These are phyloP conservation scores for Capsella bursapastoris DNA, from an alignment of 345 rosid genomes.

Conservation along the genomic window DNA sequence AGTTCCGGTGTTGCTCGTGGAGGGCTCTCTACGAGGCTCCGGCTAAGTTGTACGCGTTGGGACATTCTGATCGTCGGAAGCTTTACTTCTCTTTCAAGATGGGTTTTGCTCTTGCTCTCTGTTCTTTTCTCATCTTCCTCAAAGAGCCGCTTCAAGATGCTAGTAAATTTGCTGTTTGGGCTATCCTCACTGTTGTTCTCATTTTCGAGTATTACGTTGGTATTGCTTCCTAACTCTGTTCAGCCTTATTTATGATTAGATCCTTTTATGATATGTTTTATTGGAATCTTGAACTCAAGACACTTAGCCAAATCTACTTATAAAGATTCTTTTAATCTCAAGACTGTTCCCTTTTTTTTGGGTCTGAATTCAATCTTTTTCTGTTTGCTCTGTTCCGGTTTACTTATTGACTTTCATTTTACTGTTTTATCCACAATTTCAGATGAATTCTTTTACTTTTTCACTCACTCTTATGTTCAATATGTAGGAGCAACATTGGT, in stretches of 20 bases:
- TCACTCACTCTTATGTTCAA: neutral
- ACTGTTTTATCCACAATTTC: neutral
- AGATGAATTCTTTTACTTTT: neutral
- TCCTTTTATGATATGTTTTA: neutral
- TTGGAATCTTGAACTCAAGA: constrained; percentile 17
- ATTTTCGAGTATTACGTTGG: constrained; percentile 85
- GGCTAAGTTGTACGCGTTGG: constrained; percentile 59
- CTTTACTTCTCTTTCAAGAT: constrained; percentile 61
- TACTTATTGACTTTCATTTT: constrained; percentile 5
- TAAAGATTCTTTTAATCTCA: neutral
- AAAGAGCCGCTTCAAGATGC: constrained; percentile 54
- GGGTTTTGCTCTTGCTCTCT: constrained; percentile 61
- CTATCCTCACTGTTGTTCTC: constrained; percentile 75
- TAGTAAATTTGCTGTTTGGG: constrained; percentile 73
- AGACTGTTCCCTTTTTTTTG: neutral
- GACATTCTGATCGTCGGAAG: constrained; percentile 70
- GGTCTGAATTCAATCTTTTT: neutral
- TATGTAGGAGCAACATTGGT: constrained; percentile 73
- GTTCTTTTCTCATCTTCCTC: constrained; percentile 59
- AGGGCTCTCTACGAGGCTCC: constrained; percentile 28
- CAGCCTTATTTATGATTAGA: neutral
- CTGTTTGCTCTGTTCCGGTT: no score
- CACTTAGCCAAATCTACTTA: neutral
- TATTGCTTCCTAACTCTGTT: constrained; percentile 23
- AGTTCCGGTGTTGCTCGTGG: constrained; percentile 47